These are phyloP conservation scores for Eutrema yunnanense DNA, from an alignment of 345 rosid genomes.

Conservation along the genomic window DNA sequence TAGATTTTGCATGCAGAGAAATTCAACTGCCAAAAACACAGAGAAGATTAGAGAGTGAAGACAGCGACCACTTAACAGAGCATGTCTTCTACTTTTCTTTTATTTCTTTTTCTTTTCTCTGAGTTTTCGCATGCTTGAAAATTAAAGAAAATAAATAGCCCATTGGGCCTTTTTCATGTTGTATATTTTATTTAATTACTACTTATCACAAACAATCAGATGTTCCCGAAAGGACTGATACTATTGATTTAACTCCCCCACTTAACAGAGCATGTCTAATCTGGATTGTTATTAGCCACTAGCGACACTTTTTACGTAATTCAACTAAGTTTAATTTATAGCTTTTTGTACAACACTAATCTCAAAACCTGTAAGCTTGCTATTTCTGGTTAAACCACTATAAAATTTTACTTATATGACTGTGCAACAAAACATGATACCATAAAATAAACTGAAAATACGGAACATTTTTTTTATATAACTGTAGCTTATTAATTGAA, in stretches of 20 bases:
- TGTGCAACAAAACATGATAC: too few species aligned
- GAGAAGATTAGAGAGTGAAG: constrained; percentile 30
- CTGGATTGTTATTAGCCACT: not conserved
- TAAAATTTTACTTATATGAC: too few species aligned
- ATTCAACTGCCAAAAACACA: constrained; percentile 32
- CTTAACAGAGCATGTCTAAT: not conserved
- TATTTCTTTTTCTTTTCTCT: not conserved
- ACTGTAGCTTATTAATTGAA: too few species aligned
- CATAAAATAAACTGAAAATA: too few species aligned
- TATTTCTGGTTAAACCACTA: not conserved
- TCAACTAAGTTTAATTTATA: not conserved
- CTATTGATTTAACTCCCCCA: not conserved
- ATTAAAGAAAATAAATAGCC: constrained; percentile 11
- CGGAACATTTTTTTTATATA: not conserved
- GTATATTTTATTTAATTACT: not conserved
- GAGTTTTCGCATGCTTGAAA: constrained; percentile 18
- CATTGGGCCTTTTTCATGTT: constrained; percentile 23
- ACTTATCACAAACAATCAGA: not conserved
- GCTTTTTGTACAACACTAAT: constrained; percentile 13
- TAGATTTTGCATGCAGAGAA: constrained; percentile 36
- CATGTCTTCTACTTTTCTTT: constrained; percentile 14
- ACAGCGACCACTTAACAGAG: constrained; percentile 32
- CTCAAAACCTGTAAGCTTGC: constrained; percentile 20
- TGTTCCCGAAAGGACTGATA: constrained; percentile 5
- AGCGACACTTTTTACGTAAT: not conserved